phyloP scores from a whole-genome alignment of 225 moss, liverwort and hornwort species.

The Pseudisothecium myosuroides region DNA sequence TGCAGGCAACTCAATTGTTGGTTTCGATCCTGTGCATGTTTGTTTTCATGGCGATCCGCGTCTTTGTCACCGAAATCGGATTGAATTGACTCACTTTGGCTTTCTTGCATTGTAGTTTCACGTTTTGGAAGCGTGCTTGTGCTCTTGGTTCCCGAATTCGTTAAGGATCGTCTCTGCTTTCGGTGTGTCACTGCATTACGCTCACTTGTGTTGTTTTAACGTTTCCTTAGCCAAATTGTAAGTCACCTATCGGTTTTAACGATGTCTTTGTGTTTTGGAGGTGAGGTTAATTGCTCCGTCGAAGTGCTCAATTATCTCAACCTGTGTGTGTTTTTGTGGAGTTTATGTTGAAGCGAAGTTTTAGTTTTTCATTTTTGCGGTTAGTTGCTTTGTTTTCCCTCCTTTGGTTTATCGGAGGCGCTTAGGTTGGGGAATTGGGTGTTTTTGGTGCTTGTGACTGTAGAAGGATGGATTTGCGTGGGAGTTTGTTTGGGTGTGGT shows the following conservation, averaged over 20 bases:
- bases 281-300: neutral
- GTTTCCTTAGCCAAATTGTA: neutral
- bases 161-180: neutral
- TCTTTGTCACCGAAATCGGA: neutral
- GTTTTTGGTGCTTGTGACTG: neutral
- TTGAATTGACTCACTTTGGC: neutral
- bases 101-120: neutral
- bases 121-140: neutral
- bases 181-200: neutral
- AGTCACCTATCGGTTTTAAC: neutral
- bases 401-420: neutral
- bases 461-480: neutral
- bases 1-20: neutral
- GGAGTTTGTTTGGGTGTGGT: neutral
- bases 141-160: neutral
- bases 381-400: too few relatives aligned
- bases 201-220: neutral
- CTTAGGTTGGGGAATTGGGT: neutral
- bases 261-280: neutral
- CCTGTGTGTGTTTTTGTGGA: neutral
- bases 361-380: neutral
- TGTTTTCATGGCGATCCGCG: neutral
- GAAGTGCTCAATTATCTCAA: too few relatives aligned
- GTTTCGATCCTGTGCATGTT: neutral
- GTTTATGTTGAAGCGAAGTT: neutral